Percentiles rank a stretch among this genome's conserved stretches.
Evolutionary conservation across 352 stramenopile species (phyloP).

Genomic region (Pythium pyrilobum): DNA sequence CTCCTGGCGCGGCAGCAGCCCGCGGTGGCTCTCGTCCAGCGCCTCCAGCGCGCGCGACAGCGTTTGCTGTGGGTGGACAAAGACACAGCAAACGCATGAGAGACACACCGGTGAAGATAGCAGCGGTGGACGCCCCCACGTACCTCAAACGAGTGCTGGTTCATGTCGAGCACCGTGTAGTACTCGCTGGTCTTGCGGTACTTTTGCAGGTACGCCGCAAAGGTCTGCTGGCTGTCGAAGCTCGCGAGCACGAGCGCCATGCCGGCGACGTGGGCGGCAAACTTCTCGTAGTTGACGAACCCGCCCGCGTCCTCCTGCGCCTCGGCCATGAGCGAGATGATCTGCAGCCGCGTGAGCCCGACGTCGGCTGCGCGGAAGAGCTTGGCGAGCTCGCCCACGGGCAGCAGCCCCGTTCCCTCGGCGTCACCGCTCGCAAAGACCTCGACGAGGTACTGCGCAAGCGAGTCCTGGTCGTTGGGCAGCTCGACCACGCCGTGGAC

Average conservation of each 20-base stretch:
- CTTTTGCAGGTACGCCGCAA: slow-evolving; percentile 44
- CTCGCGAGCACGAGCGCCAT: slow-evolving; percentile 68
- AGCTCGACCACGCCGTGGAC: slow-evolving; percentile 52
- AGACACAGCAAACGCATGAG: background rate
- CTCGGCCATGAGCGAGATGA: slow-evolving; percentile 60
- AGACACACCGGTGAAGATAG: background rate
- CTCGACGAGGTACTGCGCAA: slow-evolving; percentile 67
- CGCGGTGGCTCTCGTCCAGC: slow-evolving; percentile 53
- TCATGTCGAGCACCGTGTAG: slow-evolving; percentile 70
- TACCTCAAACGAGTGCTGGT: slow-evolving; percentile 77
- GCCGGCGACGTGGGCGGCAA: slow-evolving; percentile 48
- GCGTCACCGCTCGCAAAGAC: slow-evolving; percentile 67
- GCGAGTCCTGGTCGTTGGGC: slow-evolving; percentile 54
- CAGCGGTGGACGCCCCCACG: background rate
- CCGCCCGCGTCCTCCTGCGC: slow-evolving; percentile 71
- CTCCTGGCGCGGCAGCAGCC: slow-evolving; percentile 48
- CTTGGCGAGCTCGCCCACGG: slow-evolving; percentile 49
- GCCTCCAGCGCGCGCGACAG: slow-evolving; percentile 58
- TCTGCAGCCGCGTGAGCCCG: slow-evolving; percentile 72
- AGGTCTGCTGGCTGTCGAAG: slow-evolving; percentile 61
- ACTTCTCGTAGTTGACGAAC: slow-evolving; percentile 74
- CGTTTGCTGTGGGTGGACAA: slow-evolving; percentile 29
- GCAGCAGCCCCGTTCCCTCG: slow-evolving; percentile 55
- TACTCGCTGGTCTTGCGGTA: slow-evolving; percentile 76
- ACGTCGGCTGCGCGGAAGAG: slow-evolving; percentile 59